Percentiles rank a stretch among this genome's conserved stretches.
phyloP scores from a whole-genome alignment of 768 basidiomycete genomes.

The Gymnopilus junonius region DNA sequence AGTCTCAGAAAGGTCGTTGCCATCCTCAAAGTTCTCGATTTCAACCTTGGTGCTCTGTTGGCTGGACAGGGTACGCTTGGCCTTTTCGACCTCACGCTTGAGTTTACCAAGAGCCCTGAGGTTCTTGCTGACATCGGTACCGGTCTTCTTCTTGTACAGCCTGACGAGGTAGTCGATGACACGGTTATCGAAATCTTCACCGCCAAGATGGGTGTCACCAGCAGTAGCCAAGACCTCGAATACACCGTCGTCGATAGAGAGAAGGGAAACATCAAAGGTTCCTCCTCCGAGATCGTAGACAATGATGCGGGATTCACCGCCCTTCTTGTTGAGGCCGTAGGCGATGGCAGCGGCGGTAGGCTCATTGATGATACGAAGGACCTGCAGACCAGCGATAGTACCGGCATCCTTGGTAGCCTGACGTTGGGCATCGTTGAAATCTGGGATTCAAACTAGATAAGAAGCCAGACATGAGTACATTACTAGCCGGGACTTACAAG shows the following conservation, averaged over 20 bases:
- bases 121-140: slow-evolving; percentile 61
- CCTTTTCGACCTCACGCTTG: slow-evolving; percentile 73
- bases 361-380: slow-evolving; percentile 71
- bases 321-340: slow-evolving; percentile 69
- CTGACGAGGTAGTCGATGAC: slow-evolving; percentile 73
- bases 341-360: slow-evolving; percentile 75
- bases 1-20: slow-evolving; percentile 80
- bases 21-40: slow-evolving; percentile 70
- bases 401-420: slow-evolving; percentile 75
- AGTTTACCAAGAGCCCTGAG: slow-evolving; percentile 71
- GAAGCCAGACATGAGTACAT: slow-evolving; percentile 24
- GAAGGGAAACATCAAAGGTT: slow-evolving; percentile 74
- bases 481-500: slow-evolving; percentile 40
- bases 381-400: slow-evolving; percentile 64
- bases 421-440: slow-evolving; percentile 65
- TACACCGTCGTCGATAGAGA: slow-evolving; percentile 70
- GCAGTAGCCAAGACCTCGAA: slow-evolving; percentile 76
- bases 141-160: slow-evolving; percentile 71
- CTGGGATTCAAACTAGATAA: slow-evolving; percentile 16
- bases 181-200: slow-evolving; percentile 75
- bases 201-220: slow-evolving; percentile 75
- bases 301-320: slow-evolving; percentile 60
- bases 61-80: slow-evolving; percentile 68
- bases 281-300: slow-evolving; percentile 78
- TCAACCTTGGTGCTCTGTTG: slow-evolving; percentile 57